phyloP scores from a whole-genome alignment of 2,329 filamentous ascomycete genomes.

The Thelonectria blattea region DNA sequence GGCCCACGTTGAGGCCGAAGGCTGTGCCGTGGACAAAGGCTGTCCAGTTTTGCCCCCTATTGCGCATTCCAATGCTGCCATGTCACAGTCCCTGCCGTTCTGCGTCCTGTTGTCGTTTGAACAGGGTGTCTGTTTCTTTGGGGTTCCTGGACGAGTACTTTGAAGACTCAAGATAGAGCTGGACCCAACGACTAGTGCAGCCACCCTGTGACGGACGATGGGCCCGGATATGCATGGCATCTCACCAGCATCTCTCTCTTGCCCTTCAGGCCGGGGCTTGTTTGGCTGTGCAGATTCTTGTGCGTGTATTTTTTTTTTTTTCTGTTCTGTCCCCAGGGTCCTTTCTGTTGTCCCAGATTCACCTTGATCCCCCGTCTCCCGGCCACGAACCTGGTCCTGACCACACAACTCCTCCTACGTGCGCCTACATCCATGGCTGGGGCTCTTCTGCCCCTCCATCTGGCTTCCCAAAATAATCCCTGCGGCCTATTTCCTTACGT shows the following conservation, averaged over 20 bases:
- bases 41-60: constrained; percentile 26
- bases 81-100: constrained; percentile 6
- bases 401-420: constrained; percentile 13
- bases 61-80: constrained; percentile 32
- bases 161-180: constrained; percentile 20
- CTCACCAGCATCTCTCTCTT: constrained; percentile 36
- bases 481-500: constrained; percentile 17
- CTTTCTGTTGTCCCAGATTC: constrained; percentile 25
- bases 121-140: constrained; percentile 21
- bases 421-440: constrained; percentile 22
- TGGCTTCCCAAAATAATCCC: constrained; percentile 20
- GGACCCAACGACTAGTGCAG: constrained; percentile 41
- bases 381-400: constrained; percentile 23
- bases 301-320: constrained; percentile 7
- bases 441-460: constrained; percentile 20
- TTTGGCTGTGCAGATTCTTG: constrained; percentile 18
- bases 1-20: constrained; percentile 11
- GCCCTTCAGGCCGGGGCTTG: constrained; percentile 25
- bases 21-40: constrained; percentile 21
- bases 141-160: constrained; percentile 20
- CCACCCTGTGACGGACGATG: constrained; percentile 39
- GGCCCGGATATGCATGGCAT: constrained; percentile 40
- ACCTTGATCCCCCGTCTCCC: constrained; percentile 23
- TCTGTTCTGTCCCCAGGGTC: constrained; percentile 12
- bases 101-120: background rate